A percentile compares a stretch with the other conserved stretches of the same genome.
Conservation (phyloP, 805 yeast species). For the Clavispora asparagi region DNA sequence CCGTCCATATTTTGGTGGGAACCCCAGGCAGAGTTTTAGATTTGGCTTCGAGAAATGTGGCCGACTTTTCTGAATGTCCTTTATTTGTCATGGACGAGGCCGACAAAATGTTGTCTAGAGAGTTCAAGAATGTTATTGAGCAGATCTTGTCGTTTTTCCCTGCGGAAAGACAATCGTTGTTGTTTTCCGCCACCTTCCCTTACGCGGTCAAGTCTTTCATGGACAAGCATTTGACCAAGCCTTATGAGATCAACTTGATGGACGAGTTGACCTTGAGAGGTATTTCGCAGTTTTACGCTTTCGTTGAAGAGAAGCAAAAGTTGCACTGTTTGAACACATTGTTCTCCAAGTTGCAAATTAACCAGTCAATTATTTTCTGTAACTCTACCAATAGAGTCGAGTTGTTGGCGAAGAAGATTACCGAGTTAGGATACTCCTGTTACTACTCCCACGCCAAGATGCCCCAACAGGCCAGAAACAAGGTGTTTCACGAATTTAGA, state of each 20-base stretch:
- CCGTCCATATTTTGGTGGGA: constrained; percentile 92
- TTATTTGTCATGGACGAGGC: constrained; percentile 98
- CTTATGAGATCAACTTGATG: constrained; percentile 95
- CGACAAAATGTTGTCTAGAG: constrained; percentile 90
- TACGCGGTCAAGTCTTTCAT: constrained; percentile 86
- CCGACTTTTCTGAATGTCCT: constrained; percentile 81
- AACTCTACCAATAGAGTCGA: constrained; percentile 96
- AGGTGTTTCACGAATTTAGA: constrained; percentile 97
- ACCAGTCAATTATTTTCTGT: constrained; percentile 95
- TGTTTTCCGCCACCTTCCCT: constrained; percentile 96
- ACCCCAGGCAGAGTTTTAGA: constrained; percentile 98
- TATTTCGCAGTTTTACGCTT: constrained; percentile 97
- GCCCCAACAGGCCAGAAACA: constrained; percentile 96
- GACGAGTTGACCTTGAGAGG: constrained; percentile 95
- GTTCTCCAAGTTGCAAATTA: constrained; percentile 89
- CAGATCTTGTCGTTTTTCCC: constrained; percentile 84
- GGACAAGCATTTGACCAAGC: constrained; percentile 84
- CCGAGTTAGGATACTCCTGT: constrained; percentile 94
- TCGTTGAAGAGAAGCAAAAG: constrained; percentile 94
- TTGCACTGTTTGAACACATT: constrained; percentile 92
- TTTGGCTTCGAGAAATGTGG: constrained; percentile 81
- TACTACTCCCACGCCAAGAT: constrained; percentile 95
- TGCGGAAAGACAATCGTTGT: constrained; percentile 60
- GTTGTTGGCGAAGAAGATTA: constrained; percentile 88
- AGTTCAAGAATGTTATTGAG: constrained; percentile 81